Evolutionary conservation across 75 land plant genomes (phyloP), one percentile per base, ranked within the genome.

Genomic region (Pinus albicaulis): DNA sequence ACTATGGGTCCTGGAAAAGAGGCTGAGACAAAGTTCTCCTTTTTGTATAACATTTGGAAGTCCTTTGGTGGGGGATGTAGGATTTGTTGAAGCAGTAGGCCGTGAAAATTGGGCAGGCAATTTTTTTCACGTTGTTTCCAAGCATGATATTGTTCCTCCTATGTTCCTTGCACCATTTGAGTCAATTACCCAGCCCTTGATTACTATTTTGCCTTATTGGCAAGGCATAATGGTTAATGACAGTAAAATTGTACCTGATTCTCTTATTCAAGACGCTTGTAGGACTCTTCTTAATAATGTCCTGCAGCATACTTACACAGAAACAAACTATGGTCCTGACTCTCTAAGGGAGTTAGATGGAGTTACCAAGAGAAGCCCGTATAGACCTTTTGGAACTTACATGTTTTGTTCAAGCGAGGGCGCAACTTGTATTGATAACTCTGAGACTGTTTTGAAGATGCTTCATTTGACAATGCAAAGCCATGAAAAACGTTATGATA

Each of bases 331-430:
- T 31, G 31, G 31, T 1, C 31, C 31, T 31, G 31, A 31, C 31
- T 31, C 31, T 41, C 0, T 41, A 3, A 41, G 44, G 44, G 44
- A 41, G 44, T 41, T 0, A 41, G 44, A 41, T 6, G 7, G 5
- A 6, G 44, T 41, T 41, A 6, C 3, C 44, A 41, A 41, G 44
- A 59, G 41, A 4, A 82, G 89, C 74, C 87, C 92, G 25, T 92
- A 87, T 65, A 80, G 85, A 63, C 92, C 94, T 16, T 82, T 83
- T 72, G 94, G 92, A 15, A 83, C 76, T 1, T 89, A 74, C 74
- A 74, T 81, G 20, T 87, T 91, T 74, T 82, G 68, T 73, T 76
- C 78, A 19, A 76, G 74, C 14, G 57, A 65, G 75, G 90, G 84
- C 6, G 15, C 77, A 7, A 63, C 78, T 3, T 81, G 86, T 36